These are phyloP conservation scores for Angomonas deanei DNA, from an alignment of 208 protist species.

Conservation along the genomic window DNA sequence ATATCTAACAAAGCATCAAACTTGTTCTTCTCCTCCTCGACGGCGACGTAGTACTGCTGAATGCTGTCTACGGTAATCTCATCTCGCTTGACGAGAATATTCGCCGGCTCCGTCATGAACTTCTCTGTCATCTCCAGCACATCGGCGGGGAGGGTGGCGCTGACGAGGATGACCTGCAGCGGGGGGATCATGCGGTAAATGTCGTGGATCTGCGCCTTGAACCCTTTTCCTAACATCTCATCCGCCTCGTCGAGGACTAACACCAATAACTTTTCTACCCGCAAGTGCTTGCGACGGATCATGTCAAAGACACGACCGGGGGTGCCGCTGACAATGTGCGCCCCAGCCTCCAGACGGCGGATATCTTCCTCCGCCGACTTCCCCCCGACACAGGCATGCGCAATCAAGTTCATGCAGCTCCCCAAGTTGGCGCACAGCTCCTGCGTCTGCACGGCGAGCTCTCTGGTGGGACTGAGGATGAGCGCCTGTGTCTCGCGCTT, in stretches of 20 bases:
- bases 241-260: constrained; percentile 99
- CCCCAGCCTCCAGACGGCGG: constrained; percentile 82
- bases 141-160: constrained; percentile 84
- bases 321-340: constrained; percentile 97
- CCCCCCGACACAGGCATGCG: constrained; percentile 88
- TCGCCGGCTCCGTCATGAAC: constrained; percentile 98
- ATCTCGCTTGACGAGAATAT: constrained; percentile 98
- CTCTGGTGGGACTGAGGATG: constrained; percentile 97
- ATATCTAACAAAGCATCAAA: constrained; percentile 99
- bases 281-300: constrained; percentile 90
- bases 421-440: constrained; percentile 93
- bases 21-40: constrained; percentile 98
- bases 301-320: constrained; percentile 98
- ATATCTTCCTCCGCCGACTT: constrained; percentile 93
- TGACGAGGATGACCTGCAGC: constrained; percentile 90
- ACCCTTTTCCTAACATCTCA: constrained; percentile 98
- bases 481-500: constrained; percentile 92
- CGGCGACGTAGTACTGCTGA: constrained; percentile 97
- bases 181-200: constrained; percentile 94
- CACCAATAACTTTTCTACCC: constrained; percentile 80
- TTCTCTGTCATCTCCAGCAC: constrained; percentile 95
- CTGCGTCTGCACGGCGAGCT: constrained; percentile 97
- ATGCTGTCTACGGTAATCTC: constrained; percentile 98
- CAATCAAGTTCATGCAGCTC: constrained; percentile 89
- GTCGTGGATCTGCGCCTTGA: constrained; percentile 99